phyloP scores from a whole-genome alignment of 257 asterid genomes.

The Jasminum sambac region DNA sequence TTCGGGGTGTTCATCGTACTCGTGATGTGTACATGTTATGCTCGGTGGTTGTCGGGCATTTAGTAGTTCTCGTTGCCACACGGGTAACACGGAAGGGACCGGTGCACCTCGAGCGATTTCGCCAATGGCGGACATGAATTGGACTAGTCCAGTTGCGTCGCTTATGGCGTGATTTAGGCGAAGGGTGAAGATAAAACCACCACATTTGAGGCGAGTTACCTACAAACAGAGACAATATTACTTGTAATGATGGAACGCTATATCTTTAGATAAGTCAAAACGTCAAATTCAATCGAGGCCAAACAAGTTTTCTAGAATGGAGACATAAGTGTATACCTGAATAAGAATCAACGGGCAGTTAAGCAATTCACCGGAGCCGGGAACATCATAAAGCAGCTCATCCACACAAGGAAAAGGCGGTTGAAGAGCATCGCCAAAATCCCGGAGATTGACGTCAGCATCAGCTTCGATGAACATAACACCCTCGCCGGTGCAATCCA shows the following conservation, averaged over 20 bases:
- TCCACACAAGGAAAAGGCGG: conserved; percentile 68
- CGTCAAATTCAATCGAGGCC: too few relatives aligned
- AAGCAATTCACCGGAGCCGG: conserved; percentile 47
- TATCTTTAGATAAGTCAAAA: too few relatives aligned
- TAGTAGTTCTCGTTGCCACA: conserved; percentile 63
- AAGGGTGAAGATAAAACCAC: conserved; percentile 60
- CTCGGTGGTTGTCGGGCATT: conserved; percentile 49
- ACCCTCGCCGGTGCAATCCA: conserved; percentile 78
- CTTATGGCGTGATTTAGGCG: conserved; percentile 68
- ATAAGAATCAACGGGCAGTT: conserved; percentile 52
- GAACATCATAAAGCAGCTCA: conserved; percentile 61
- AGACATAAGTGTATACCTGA: conserved; percentile 40
- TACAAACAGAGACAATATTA: not conserved
- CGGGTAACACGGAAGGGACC: conserved; percentile 44
- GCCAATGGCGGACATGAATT: conserved; percentile 57
- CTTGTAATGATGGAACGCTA: too few relatives aligned
- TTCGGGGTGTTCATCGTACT: conserved; percentile 45
- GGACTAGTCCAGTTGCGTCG: conserved; percentile 63
- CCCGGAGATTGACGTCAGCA: conserved; percentile 51
- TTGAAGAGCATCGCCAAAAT: conserved; percentile 55
- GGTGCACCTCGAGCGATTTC: conserved; percentile 61
- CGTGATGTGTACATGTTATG: conserved; percentile 40
- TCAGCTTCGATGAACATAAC: conserved; percentile 59
- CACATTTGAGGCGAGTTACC: conserved; percentile 75
- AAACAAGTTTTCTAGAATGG: not conserved